Evolutionary conservation across 106 monocot species (phyloP).

Genomic region (Platanthera zijinensis): DNA sequence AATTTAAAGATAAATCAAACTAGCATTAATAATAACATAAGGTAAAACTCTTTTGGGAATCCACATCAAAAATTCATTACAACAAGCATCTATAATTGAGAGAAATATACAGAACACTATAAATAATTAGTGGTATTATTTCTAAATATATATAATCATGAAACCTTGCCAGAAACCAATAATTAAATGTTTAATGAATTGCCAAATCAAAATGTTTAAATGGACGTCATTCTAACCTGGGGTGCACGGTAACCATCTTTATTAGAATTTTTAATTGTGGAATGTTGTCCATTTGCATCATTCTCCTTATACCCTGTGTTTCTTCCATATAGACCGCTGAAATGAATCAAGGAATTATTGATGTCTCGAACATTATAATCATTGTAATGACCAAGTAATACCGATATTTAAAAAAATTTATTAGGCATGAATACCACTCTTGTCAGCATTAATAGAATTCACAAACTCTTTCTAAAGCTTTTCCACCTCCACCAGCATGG

Average conservation of each 20-base stretch:
- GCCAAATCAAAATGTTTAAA: neutral
- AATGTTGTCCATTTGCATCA: conserved; percentile 28
- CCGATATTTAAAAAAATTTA: neutral
- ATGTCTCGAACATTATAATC: neutral
- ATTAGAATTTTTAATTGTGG: conserved; percentile 33
- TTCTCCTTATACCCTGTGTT: conserved; percentile 36
- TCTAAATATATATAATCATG: neutral
- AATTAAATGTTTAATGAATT: neutral
- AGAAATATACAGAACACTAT: neutral
- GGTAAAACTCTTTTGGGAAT: neutral
- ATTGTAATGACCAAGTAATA: neutral
- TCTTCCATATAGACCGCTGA: conserved; percentile 27
- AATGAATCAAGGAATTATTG: neutral
- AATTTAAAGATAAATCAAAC: too few species aligned
- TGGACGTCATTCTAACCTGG: conserved; percentile 22
- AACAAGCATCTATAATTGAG: neutral
- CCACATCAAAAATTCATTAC: neutral
- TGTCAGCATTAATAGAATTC: conserved; percentile 33
- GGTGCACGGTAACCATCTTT: conserved; percentile 34
- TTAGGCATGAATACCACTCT: conserved; percentile 16
- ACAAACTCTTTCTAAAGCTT: conserved; percentile 51
- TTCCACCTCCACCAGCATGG: conserved; percentile 78
- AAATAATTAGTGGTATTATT: neutral
- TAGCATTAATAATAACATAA: neutral
- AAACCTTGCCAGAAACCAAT: neutral